Evolutionary conservation across 106 monocot species (phyloP).

Genomic region (Phalaenopsis equestris): DNA sequence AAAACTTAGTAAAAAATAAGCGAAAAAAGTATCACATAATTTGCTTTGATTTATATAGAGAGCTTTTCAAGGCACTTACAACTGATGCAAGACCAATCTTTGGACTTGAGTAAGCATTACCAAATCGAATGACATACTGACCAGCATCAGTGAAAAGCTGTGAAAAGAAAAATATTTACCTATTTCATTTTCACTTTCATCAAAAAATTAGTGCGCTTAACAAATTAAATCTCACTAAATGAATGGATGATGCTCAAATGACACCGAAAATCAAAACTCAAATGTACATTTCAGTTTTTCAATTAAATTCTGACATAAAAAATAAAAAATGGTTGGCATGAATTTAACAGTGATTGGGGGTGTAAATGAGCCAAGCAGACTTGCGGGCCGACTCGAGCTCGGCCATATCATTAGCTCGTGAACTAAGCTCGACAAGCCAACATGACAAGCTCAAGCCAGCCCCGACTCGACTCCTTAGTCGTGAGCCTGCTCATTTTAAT

Average conservation of each 20-base stretch:
- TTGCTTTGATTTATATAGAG: background rate
- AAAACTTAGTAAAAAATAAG: background rate
- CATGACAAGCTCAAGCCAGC: too few species aligned
- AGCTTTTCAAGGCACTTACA: slow-evolving; percentile 20
- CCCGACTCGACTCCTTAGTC: too few species aligned
- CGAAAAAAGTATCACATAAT: background rate
- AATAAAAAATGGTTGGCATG: background rate
- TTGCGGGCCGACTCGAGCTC: too few species aligned
- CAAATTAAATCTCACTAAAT: background rate
- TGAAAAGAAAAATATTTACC: slow-evolving; percentile 6
- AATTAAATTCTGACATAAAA: background rate
- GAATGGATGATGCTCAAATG: background rate
- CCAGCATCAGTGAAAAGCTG: slow-evolving; percentile 99
- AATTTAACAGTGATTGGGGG: background rate
- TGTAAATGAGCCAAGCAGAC: too few species aligned
- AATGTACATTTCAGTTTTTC: background rate
- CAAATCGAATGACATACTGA: slow-evolving; percentile 96
- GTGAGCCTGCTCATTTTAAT: too few species aligned
- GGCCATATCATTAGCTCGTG: too few species aligned
- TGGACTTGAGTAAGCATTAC: slow-evolving; percentile 22
- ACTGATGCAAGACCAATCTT: slow-evolving; percentile 17
- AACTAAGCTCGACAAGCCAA: too few species aligned
- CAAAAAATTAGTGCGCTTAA: background rate
- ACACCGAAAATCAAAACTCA: background rate
- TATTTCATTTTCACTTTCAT: background rate